These are phyloP conservation scores for Podosphaera fusca DNA, from an alignment of 2,329 filamentous ascomycete genomes.

Conservation along the genomic window DNA sequence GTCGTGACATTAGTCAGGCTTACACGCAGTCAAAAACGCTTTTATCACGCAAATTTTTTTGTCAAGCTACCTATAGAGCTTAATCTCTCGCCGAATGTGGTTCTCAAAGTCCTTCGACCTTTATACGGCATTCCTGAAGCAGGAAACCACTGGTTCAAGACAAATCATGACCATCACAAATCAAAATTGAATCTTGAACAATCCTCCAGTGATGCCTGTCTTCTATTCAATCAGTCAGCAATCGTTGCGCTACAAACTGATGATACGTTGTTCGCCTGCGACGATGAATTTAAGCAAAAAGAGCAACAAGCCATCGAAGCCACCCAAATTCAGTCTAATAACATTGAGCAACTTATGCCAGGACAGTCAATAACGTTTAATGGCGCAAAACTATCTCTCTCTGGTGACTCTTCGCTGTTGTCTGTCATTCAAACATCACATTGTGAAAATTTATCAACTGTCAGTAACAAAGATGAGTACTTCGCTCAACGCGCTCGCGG, in stretches of 20 bases:
- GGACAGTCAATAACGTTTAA: neutral
- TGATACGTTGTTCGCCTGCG: conserved; percentile 2
- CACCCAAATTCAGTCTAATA: neutral
- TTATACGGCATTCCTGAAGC: neutral
- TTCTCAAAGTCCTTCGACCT: neutral
- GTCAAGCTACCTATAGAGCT: neutral
- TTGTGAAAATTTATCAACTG: neutral
- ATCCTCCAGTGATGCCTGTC: conserved; percentile 1
- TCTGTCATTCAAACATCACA: neutral
- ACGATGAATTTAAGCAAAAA: neutral
- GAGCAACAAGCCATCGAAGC: neutral
- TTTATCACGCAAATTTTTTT: neutral
- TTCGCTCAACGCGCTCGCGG: neutral
- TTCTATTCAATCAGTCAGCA: conserved; percentile 1
- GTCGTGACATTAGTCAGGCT: neutral
- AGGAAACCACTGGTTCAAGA: neutral
- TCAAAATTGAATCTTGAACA: neutral
- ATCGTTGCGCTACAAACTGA: conserved; percentile 2
- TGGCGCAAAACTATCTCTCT: neutral
- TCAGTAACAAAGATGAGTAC: neutral
- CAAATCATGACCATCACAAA: neutral
- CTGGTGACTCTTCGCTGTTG: too few relatives aligned
- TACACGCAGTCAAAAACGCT: neutral
- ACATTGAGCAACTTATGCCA: neutral
- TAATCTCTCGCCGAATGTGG: neutral